Percentiles rank a stretch among this genome's conserved stretches.
Conservation (phyloP, 495 filamentous ascomycete species). For the Terfezia boudieri region DNA sequence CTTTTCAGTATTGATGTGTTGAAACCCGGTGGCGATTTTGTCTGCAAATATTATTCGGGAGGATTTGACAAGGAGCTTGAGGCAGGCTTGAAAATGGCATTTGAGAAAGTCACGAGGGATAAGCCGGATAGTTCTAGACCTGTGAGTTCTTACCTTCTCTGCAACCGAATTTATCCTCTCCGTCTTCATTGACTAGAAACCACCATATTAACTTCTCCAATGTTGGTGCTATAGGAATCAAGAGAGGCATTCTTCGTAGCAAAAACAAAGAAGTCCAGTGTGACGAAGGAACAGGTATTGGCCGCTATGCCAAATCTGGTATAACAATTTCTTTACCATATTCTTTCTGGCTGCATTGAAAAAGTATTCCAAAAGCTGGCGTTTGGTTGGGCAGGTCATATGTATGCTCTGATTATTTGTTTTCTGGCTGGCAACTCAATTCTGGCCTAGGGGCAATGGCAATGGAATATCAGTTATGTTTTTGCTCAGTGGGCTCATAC, state of each 20-base stretch:
- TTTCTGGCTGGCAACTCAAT: too few relatives aligned
- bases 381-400: too few relatives aligned
- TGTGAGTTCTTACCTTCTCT: conserved; percentile 28
- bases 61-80: conserved; percentile 61
- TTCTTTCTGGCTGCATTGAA: too few relatives aligned
- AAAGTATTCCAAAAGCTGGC: too few relatives aligned
- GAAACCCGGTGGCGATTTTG: conserved; percentile 60
- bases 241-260: conserved; percentile 75
- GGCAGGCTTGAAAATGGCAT: conserved; percentile 44
- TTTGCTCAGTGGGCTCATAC: too few relatives aligned
- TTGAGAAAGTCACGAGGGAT: conserved; percentile 53
- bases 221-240: conserved; percentile 45
- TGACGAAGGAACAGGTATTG: conserved; percentile 15
- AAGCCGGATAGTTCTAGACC: conserved; percentile 79
- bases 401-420: too few relatives aligned
- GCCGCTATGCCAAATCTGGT: not conserved
- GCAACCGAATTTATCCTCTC: not conserved
- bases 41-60: conserved; percentile 96
- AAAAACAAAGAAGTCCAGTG: conserved; percentile 32
- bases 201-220: not conserved
- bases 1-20: conserved; percentile 65
- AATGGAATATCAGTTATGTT: too few relatives aligned
- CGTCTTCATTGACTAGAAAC: not conserved
- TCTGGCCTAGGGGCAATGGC: too few relatives aligned
- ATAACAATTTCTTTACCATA: not conserved